phyloP scores from a whole-genome alignment of 1,284 basidiomycete genomes.

The Fomitopsis palustris region DNA sequence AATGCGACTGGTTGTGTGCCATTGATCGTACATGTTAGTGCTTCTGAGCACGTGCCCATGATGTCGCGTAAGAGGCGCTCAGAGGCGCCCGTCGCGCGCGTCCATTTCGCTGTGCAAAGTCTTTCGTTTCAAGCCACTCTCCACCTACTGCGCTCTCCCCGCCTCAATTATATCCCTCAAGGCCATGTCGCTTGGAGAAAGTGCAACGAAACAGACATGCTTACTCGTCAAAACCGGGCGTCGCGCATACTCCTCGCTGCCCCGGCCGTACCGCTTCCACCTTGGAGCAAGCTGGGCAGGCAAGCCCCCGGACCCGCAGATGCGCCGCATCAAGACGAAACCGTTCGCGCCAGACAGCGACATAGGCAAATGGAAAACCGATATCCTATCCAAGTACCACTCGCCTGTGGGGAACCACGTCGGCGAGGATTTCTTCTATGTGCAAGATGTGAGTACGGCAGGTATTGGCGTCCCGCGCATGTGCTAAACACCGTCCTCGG shows the following conservation, averaged over 20 bases:
- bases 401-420: slow-evolving; percentile 42
- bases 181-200: not conserved
- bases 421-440: slow-evolving; percentile 80
- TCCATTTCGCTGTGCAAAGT: not conserved
- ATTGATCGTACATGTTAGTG: not conserved
- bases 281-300: slow-evolving; percentile 77
- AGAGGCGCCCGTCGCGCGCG: not conserved
- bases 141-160: not conserved
- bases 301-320: slow-evolving; percentile 53
- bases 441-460: slow-evolving; percentile 56
- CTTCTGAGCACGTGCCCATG: not conserved
- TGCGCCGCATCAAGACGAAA: slow-evolving; percentile 29
- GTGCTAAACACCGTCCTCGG: slow-evolving; percentile 2
- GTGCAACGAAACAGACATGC: not conserved
- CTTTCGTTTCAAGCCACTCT: not conserved
- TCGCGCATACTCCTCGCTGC: slow-evolving; percentile 19
- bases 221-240: not conserved
- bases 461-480: slow-evolving; percentile 2
- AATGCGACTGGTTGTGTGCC: not conserved
- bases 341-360: slow-evolving; percentile 62
- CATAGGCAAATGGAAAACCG: slow-evolving; percentile 74
- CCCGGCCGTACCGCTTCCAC: slow-evolving; percentile 29
- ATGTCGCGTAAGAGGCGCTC: not conserved
- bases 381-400: slow-evolving; percentile 48
- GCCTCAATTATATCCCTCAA: not conserved